A percentile compares a stretch with the other conserved stretches of the same genome.
phyloP scores from a whole-genome alignment of 2,329 filamentous ascomycete genomes.

The Pseudocercospora eumusae region DNA sequence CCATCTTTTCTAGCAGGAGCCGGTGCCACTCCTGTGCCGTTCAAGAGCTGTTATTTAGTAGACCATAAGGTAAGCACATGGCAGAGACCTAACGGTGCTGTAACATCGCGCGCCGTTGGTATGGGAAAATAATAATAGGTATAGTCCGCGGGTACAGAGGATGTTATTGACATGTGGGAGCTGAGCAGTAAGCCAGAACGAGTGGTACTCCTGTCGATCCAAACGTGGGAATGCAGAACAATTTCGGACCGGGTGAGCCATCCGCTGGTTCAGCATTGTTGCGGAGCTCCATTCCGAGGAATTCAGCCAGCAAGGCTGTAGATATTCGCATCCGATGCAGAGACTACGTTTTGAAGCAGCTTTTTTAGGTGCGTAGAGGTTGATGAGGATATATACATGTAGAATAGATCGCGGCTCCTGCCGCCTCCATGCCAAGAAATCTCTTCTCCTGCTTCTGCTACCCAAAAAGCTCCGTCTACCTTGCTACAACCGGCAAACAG shows the following conservation, averaged over 20 bases:
- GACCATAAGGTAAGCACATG: constrained; percentile 2
- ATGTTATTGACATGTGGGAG: neutral
- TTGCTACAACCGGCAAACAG: too few species aligned
- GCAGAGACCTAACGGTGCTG: constrained; percentile 1
- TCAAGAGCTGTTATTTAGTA: neutral
- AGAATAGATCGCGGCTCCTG: too few species aligned
- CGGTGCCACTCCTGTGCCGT: neutral
- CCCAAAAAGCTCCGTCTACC: too few species aligned
- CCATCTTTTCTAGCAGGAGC: neutral
- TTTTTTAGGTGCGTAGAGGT: neutral
- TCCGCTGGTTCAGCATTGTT: neutral
- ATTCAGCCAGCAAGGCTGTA: neutral
- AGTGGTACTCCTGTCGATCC: constrained; percentile 7
- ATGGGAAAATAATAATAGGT: neutral
- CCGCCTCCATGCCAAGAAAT: too few species aligned
- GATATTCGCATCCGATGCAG: neutral
- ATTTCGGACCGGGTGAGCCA: neutral
- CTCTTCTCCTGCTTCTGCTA: too few species aligned
- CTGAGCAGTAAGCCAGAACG: constrained; percentile 7
- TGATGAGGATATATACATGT: too few species aligned
- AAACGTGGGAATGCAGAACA: neutral
- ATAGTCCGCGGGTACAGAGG: neutral
- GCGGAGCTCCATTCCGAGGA: neutral
- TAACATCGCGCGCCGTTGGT: constrained; percentile 1
- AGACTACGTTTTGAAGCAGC: neutral